phyloP scores from a whole-genome alignment of 2,329 filamentous ascomycete genomes.

The Immersiporthe knoxdaviesiana region DNA sequence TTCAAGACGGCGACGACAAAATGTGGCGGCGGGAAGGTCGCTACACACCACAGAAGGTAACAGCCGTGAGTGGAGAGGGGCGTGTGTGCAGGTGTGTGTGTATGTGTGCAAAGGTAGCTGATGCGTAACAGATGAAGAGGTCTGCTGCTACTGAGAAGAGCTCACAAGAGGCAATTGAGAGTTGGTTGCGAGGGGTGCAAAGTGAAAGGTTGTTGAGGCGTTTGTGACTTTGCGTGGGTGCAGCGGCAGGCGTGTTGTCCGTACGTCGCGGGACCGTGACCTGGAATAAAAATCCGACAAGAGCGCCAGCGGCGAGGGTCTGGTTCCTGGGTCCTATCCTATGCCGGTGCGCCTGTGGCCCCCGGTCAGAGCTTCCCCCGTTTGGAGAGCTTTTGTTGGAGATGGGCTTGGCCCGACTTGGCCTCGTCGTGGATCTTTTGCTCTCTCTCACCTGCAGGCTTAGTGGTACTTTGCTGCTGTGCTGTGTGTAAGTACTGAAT shows the following conservation, averaged over 20 bases:
- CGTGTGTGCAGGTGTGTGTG: neutral
- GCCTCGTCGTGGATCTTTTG: neutral
- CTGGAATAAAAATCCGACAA: neutral
- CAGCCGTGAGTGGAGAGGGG: neutral
- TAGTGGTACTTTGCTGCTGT: no score
- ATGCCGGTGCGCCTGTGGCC: neutral
- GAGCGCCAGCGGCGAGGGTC: neutral
- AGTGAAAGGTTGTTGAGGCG: neutral
- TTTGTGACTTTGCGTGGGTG: neutral
- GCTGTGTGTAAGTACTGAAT: no score
- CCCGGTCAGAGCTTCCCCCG: neutral
- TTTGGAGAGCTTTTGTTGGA: conserved; percentile 1
- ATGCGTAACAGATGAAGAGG: neutral
- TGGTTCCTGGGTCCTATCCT: neutral
- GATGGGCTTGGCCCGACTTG: neutral
- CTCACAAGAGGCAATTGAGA: neutral
- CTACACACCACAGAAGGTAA: neutral
- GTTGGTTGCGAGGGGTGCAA: neutral
- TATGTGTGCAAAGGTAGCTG: neutral
- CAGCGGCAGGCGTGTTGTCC: neutral
- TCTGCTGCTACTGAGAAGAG: neutral
- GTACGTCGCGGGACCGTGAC: neutral
- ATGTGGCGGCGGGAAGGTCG: conserved; percentile 3
- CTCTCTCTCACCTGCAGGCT: no score
- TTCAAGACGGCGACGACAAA: neutral